Evolutionary conservation across 352 stramenopile genomes (phyloP).

Genomic region (Phytophthora tubulina): DNA sequence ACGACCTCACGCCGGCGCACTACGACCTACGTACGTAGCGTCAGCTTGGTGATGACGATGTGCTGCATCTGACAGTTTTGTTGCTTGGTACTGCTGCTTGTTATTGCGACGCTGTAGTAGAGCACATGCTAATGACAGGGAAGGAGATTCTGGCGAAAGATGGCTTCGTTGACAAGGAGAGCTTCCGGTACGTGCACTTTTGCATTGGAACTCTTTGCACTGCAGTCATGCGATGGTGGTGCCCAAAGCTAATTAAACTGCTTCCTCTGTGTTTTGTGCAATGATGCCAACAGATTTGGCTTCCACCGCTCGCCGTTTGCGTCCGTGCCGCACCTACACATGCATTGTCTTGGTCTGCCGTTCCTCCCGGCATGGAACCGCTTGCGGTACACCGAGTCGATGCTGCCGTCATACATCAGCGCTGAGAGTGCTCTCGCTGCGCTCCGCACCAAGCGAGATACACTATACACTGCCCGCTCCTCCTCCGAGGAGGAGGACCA

Average conservation of each 20-base stretch:
- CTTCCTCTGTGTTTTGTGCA: background rate
- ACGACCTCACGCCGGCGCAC: constrained; percentile 56
- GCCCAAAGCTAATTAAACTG: background rate
- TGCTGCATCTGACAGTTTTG: constrained; percentile 11
- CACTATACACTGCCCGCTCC: constrained; percentile 30
- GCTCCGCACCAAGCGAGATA: constrained; percentile 37
- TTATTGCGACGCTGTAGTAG: constrained; percentile 41
- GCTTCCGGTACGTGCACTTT: constrained; percentile 43
- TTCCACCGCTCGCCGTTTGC: constrained; percentile 80
- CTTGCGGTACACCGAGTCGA: constrained; percentile 62
- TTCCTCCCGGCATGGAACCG: constrained; percentile 74
- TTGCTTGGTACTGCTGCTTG: background rate
- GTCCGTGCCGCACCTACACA: constrained; percentile 76
- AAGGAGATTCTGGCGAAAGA: constrained; percentile 56
- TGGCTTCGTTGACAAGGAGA: constrained; percentile 44
- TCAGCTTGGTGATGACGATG: background rate
- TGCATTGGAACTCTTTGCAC: background rate
- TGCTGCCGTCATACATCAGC: constrained; percentile 68
- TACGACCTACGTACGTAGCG: constrained; percentile 50
- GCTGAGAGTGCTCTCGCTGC: constrained; percentile 52
- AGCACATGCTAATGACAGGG: constrained; percentile 67
- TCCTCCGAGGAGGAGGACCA: background rate
- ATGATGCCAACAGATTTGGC: constrained; percentile 50
- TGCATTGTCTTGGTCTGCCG: constrained; percentile 75
- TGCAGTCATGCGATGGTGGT: background rate